phyloP scores from a whole-genome alignment of 306 rosid genomes.

The Trichosanthes cucumerina region DNA sequence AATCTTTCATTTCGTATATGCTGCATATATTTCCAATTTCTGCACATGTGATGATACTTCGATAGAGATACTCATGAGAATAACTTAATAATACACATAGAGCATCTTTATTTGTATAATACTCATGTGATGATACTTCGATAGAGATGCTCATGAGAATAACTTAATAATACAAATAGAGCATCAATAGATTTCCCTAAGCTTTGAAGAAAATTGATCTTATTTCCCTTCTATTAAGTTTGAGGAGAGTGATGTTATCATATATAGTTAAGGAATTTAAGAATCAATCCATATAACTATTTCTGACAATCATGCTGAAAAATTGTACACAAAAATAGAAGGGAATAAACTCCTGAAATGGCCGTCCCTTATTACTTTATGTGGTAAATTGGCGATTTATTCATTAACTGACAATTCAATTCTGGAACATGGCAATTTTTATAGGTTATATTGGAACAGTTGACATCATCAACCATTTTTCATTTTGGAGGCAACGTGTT shows the following conservation, averaged over 20 bases:
- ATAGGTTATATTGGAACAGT: slow-evolving; percentile 90
- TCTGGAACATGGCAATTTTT: slow-evolving; percentile 7
- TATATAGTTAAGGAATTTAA: not conserved
- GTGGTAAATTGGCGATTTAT: not conserved
- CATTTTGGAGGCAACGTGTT: slow-evolving; percentile 85
- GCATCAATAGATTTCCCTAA: not conserved
- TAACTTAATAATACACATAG: not conserved
- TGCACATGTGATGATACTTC: not conserved
- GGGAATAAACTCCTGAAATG: not conserved
- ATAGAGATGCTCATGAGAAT: too few relatives aligned
- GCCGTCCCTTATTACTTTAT: not conserved
- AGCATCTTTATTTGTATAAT: not conserved
- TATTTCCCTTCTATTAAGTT: not conserved
- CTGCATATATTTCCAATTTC: not conserved
- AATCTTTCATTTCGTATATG: too few relatives aligned
- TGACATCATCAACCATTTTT: slow-evolving; percentile 44
- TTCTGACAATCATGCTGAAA: not conserved
- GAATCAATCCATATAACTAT: not conserved
- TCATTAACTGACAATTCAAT: not conserved
- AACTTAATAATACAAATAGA: too few relatives aligned
- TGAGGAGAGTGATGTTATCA: not conserved
- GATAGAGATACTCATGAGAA: not conserved
- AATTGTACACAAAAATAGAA: not conserved
- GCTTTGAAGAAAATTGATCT: not conserved
- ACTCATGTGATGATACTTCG: too few relatives aligned